Percentiles rank a stretch among this genome's conserved stretches.
Conservation (phyloP, 805 yeast genomes). For the Metschnikowia matae region DNA sequence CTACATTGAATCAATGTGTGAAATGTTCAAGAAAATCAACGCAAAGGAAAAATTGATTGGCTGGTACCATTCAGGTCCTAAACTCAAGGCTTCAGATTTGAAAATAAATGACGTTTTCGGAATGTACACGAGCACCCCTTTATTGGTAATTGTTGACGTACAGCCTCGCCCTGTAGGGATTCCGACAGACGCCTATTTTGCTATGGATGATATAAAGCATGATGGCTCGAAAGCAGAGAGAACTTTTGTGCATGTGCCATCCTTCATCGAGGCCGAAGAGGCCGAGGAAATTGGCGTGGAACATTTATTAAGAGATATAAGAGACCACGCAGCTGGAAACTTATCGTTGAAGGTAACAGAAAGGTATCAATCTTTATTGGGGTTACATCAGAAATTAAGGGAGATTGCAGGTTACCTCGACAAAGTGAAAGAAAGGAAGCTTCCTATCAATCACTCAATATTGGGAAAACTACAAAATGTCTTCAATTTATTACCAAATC, state of each 20-base stretch:
- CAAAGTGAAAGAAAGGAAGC: constrained; percentile 61
- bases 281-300: constrained; percentile 99
- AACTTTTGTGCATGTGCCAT: constrained; percentile 91
- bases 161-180: constrained; percentile 80
- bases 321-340: constrained; percentile 95
- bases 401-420: constrained; percentile 77
- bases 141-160: constrained; percentile 87
- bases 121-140: constrained; percentile 74
- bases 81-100: constrained; percentile 79
- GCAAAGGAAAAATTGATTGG: constrained; percentile 96
- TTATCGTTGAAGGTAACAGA: constrained; percentile 82
- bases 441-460: constrained; percentile 87
- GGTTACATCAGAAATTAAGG: constrained; percentile 71
- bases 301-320: constrained; percentile 86
- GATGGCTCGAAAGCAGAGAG: constrained; percentile 92
- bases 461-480: constrained; percentile 92
- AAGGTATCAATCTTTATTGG: constrained; percentile 83
- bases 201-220: constrained; percentile 92
- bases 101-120: constrained; percentile 87
- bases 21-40: constrained; percentile 95
- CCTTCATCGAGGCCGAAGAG: constrained; percentile 93
- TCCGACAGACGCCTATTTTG: constrained; percentile 92
- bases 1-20: constrained; percentile 92
- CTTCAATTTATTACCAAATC: constrained; percentile 86
- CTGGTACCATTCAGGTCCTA: constrained; percentile 99